These are phyloP conservation scores for Sabuloglossum arenarium DNA, from an alignment of 495 filamentous ascomycete genomes.

Conservation along the genomic window DNA sequence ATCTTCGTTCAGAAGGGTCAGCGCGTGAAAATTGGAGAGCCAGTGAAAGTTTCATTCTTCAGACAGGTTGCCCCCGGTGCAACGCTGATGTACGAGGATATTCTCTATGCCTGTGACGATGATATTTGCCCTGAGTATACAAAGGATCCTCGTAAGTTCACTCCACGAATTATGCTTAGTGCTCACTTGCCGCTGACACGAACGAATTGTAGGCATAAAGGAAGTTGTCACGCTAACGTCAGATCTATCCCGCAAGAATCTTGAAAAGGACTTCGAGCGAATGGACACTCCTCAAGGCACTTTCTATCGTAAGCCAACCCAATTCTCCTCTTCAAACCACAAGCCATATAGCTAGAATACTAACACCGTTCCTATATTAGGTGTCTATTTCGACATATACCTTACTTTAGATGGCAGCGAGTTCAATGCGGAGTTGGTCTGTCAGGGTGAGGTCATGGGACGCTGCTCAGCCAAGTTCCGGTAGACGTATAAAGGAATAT, in stretches of 20 bases:
- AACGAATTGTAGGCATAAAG: conserved; percentile 65
- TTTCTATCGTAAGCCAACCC: conserved; percentile 52
- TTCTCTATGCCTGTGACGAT: conserved; percentile 93
- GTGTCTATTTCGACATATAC: conserved; percentile 56
- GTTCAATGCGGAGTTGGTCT: conserved; percentile 95
- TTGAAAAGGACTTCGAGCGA: conserved; percentile 96
- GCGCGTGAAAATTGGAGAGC: conserved; percentile 95
- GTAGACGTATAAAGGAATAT: conserved; percentile 9
- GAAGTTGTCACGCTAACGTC: conserved; percentile 96
- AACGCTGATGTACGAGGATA: conserved; percentile 98
- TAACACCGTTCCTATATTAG: neutral
- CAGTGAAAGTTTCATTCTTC: conserved; percentile 98
- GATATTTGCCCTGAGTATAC: conserved; percentile 97
- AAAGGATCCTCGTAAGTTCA: conserved; percentile 87
- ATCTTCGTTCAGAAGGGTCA: conserved; percentile 99
- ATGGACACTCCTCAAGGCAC: conserved; percentile 99
- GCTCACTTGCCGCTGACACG: neutral
- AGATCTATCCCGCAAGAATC: conserved; percentile 89
- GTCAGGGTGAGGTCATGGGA: conserved; percentile 98
- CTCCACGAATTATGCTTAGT: neutral
- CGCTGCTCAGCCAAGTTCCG: conserved; percentile 76
- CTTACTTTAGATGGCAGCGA: conserved; percentile 92
- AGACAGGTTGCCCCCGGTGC: conserved; percentile 92
- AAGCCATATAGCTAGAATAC: neutral
- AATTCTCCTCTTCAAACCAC: neutral